Base-by-base conservation (phyloP, 2,329 filamentous ascomycete genomes). In the Colletotrichum filicis region DNA sequence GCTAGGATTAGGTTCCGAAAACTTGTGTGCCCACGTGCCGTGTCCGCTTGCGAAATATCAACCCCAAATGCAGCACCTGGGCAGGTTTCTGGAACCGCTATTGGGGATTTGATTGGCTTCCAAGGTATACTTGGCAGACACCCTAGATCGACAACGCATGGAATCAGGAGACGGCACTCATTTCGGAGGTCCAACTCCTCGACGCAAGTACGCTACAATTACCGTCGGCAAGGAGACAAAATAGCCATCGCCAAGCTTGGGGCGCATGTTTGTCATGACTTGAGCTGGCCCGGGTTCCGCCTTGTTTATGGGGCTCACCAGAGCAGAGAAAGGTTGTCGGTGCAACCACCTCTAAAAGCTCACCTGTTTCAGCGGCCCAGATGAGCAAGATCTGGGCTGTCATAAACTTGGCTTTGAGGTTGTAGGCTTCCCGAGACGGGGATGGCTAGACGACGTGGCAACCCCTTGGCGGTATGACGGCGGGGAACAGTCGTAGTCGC, bases 381-480 rank as follows among this genome's bases (percentile, higher is more conserved):
- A 16, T 42, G 46, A 26, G 42, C 7, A 49, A 22, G 19, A 49
- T 19, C 14, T 30, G 26, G 9, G 30, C 37, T 32, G 12, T 6
- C 60, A 46, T 28, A 30, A 64, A 35, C 24, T 24, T 37, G 64
- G 30, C 9, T 11, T n/a, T 66, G n/a, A 16, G 46, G 46, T 49
- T 32, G 59, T 42, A 24, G 26, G 28, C 19, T 49, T 52, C 59
- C 35, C 12, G 26, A n/a, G 71, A 62, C 71, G 60, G 66, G 71
- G 60, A 73, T 71, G 60, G 66, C 71, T 57, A 11, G 66, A 71
- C 66, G 14, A 73, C 56, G 61, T 66, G 66, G 35, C 66, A 30
- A 22, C 30, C 57, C 60, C 22, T 22, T 61, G 28, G 61, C 61
- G 49, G 56, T 46, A 52, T 71, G 61, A 61, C 60, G 65, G 35